A percentile compares a stretch with the other conserved stretches of the same genome.
These are phyloP conservation scores for Debaryomyces udenii DNA, from an alignment of 1,139 yeast genomes.

Conservation along the genomic window DNA sequence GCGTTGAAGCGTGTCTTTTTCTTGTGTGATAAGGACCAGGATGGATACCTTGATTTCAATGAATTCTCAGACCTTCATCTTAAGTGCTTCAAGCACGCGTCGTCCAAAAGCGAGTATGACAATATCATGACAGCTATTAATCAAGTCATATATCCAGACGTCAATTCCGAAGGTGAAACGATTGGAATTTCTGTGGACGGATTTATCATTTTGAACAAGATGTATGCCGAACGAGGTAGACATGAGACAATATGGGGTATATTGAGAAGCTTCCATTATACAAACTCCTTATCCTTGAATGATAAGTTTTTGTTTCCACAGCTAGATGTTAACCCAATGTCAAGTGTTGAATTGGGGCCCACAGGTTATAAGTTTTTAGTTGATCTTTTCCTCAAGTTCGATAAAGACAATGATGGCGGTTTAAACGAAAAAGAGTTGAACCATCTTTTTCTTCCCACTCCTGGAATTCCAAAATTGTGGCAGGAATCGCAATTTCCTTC, in stretches of 20 bases:
- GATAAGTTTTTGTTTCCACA: conserved; percentile 78
- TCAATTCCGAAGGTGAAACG: conserved; percentile 16
- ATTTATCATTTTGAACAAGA: conserved; percentile 71
- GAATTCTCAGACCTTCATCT: conserved; percentile 72
- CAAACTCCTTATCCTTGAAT: conserved; percentile 83
- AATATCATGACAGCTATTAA: conserved; percentile 32
- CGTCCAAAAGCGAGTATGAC: conserved; percentile 31
- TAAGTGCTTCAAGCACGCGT: conserved; percentile 67
- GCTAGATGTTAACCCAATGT: conserved; percentile 71
- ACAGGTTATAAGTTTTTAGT: conserved; percentile 91
- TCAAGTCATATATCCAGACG: conserved; percentile 30
- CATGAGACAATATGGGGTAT: conserved; percentile 98
- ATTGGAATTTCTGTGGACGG: conserved; percentile 74
- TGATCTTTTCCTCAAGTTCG: conserved; percentile 83
- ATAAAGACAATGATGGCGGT: conserved; percentile 95
- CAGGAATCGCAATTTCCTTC: conserved; percentile 80
- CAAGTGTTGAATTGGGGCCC: conserved; percentile 91
- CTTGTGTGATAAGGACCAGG: conserved; percentile 86
- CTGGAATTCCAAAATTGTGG: conserved; percentile 91
- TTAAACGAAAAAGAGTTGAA: conserved; percentile 70
- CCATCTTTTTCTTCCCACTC: conserved; percentile 80
- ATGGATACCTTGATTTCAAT: conserved; percentile 70
- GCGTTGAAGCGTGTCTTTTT: conserved; percentile 85
- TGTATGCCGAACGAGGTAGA: conserved; percentile 87
- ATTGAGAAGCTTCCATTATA: conserved; percentile 80